A percentile compares a stretch with the other conserved stretches of the same genome.
These are phyloP conservation scores for Rusavskia elegans DNA, from an alignment of 495 filamentous ascomycete species.

Conservation along the genomic window DNA sequence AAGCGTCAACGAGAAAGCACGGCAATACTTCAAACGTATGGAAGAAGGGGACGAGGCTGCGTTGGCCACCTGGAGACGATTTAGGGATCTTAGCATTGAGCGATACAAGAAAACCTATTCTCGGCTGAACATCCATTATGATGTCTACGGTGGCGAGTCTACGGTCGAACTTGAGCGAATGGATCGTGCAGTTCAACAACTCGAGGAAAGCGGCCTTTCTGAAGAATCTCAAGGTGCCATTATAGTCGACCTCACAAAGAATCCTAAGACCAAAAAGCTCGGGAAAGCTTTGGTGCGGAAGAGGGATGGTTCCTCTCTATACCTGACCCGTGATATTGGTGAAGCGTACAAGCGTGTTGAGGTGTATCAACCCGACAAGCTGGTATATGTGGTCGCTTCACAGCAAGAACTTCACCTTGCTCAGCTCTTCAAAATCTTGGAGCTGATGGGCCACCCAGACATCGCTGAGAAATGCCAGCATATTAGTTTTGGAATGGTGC, in stretches of 20 bases:
- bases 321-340: constrained; percentile 59
- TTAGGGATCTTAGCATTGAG: constrained; percentile 77
- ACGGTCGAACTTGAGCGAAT: constrained; percentile 75
- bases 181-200: constrained; percentile 43
- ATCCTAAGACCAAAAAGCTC: constrained; percentile 44
- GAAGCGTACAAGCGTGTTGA: constrained; percentile 46
- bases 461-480: constrained; percentile 46
- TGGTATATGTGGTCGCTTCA: constrained; percentile 59
- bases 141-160: constrained; percentile 91
- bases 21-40: constrained; percentile 85
- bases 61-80: constrained; percentile 67
- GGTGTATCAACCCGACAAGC: constrained; percentile 52
- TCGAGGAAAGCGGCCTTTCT: constrained; percentile 57
- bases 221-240: constrained; percentile 77
- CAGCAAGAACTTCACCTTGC: constrained; percentile 61
- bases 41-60: constrained; percentile 63
- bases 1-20: constrained; percentile 47
- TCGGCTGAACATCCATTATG: constrained; percentile 79
- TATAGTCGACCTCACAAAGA: constrained; percentile 74
- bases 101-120: constrained; percentile 73
- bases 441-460: constrained; percentile 50
- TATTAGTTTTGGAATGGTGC: constrained; percentile 60
- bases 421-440: constrained; percentile 55
- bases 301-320: constrained; percentile 51
- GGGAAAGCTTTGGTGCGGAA: constrained; percentile 53